phyloP scores from a whole-genome alignment of 2,329 filamentous ascomycete species.

The Lecanicillium sp. region DNA sequence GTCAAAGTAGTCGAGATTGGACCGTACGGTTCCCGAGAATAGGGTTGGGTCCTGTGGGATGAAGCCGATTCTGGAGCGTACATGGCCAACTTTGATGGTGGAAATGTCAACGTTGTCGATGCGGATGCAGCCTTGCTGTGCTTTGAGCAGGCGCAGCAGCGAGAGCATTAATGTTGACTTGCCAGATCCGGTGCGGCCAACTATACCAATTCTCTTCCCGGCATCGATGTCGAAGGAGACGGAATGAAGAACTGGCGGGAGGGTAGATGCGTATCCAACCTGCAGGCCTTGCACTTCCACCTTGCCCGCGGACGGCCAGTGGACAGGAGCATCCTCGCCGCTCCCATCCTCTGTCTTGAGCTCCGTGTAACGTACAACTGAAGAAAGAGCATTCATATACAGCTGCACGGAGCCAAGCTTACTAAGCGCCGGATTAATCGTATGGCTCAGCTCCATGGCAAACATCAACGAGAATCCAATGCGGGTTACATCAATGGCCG shows the following conservation, averaged over 20 bases:
- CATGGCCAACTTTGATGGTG: conserved; percentile 1
- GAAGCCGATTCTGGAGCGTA: conserved; percentile 10
- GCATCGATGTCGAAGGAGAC: background rate
- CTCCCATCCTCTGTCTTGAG: background rate
- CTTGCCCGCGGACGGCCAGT: background rate
- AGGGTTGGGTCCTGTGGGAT: conserved; percentile 8
- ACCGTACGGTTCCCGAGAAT: background rate
- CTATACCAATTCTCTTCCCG: background rate
- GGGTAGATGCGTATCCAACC: background rate
- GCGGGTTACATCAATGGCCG: background rate
- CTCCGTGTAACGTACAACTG: background rate
- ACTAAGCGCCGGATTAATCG: background rate
- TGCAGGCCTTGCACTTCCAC: background rate
- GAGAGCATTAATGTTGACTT: conserved; percentile 2
- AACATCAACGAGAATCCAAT: background rate
- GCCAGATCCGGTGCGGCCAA: conserved; percentile 3
- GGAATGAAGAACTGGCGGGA: background rate
- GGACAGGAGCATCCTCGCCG: background rate
- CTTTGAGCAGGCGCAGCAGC: conserved; percentile 1
- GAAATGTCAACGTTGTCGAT: conserved; percentile 7
- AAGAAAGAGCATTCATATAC: background rate
- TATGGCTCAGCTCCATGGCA: background rate
- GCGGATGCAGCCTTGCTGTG: background rate
- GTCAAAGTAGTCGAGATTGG: conserved; percentile 1
- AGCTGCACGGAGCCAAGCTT: background rate